Percentiles rank a stretch among this genome's conserved stretches.
phyloP scores from a whole-genome alignment of 1,284 basidiomycete species.

The Ustilago esculenta region DNA sequence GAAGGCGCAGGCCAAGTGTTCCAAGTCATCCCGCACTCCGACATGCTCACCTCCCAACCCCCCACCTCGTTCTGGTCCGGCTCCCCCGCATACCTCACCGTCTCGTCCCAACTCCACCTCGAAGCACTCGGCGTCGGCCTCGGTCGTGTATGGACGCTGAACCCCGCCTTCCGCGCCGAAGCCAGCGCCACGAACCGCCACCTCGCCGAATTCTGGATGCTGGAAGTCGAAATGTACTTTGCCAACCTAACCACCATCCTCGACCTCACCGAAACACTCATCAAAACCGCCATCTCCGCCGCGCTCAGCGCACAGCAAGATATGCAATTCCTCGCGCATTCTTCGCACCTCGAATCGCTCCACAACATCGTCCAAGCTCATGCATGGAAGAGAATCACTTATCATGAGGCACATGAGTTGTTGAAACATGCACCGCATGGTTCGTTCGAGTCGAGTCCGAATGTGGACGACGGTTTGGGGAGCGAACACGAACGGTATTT shows the following conservation, averaged over 20 bases:
- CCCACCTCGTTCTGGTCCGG: constrained; percentile 51
- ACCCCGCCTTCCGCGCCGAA: constrained; percentile 93
- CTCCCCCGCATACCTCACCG: constrained; percentile 83
- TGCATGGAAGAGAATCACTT: constrained; percentile 83
- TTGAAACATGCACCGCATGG: constrained; percentile 66
- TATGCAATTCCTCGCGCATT: constrained; percentile 25
- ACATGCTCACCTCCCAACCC: constrained; percentile 12
- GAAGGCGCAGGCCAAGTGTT: constrained; percentile 98
- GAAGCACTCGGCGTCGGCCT: constrained; percentile 81
- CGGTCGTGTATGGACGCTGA: constrained; percentile 86
- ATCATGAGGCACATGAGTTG: constrained; percentile 78
- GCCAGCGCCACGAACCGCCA: constrained; percentile 87
- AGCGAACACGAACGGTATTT: constrained; percentile 94
- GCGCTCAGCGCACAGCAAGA: constrained; percentile 38
- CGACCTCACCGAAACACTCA: constrained; percentile 41
- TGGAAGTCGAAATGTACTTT: constrained; percentile 77
- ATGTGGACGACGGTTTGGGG: constrained; percentile 78
- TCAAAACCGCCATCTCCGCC: constrained; percentile 26
- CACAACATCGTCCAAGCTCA: not conserved
- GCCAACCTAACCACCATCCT: constrained; percentile 39
- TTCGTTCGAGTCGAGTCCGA: constrained; percentile 68
- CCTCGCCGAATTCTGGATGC: constrained; percentile 98
- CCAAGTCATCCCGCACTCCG: constrained; percentile 72
- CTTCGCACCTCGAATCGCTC: constrained; percentile 2
- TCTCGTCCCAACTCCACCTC: constrained; percentile 93